Evolutionary conservation across 495 filamentous ascomycete genomes (phyloP), one percentile per base, ranked within the genome.

Genomic region (Lentithecium fluviatile): DNA sequence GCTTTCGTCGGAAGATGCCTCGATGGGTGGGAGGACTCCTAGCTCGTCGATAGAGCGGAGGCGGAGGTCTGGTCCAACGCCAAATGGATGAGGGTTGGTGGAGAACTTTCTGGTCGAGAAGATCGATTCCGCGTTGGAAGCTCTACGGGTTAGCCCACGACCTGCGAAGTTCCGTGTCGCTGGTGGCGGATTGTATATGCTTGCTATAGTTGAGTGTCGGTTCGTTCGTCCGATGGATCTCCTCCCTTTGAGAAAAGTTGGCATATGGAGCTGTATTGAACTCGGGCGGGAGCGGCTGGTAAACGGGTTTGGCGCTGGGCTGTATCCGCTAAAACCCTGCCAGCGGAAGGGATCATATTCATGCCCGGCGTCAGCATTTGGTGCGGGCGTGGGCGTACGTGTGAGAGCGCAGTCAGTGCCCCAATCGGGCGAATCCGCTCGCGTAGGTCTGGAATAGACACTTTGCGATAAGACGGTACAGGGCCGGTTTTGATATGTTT

Each of bases 311-410:
- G 47, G 56, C 4, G 21, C 10, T 1, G 49, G 49, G 25, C 40
- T 53, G 3, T 40, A 45, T 23, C 40, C 49, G 15, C 43, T 52
- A 21, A 54, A 20, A 2, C 13, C 15, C 1, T 29, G 37, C 58
- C 58, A 61, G 1, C 26, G 58, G 37, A 47, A 17, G 7, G 48
- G 49, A 15, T 61, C 50, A 6, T 7, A 11, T 23, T n/a, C 17
- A 2, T 34, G 20, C 3, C 58, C 58, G 7, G 58, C 48, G 10
- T 54, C 49, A 32, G 29, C 50, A 25, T 61, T 61, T 19, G 58
- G 53, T 2, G 19, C 10, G 2, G n/a, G 58, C 6, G 48, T 61
- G 2, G n/a, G 58, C 6, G 48, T 61, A 6, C 49, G 49, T 20
- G 38, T 62, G 11, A 0, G n/a, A 20, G 45, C 7, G n/a, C 37